Percentiles rank a stretch among this genome's conserved stretches.
Conservation (phyloP, 805 yeast genomes). For the Kodamaea neixiangensis region DNA sequence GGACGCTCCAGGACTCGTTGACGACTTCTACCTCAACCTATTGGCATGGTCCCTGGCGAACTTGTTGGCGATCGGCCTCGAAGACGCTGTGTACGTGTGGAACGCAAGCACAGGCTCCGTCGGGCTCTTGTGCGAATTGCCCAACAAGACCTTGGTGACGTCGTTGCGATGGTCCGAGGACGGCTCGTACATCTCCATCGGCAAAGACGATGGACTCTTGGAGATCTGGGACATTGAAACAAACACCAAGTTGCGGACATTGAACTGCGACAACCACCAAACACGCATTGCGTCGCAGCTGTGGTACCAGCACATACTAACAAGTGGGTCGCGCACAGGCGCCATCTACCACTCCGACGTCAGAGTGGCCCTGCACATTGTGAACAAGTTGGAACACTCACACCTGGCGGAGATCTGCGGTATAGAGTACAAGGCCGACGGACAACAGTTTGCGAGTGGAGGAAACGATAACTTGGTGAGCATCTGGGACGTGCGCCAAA, state of each 20-base stretch:
- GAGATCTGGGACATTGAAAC: constrained; percentile 95
- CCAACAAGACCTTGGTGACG: constrained; percentile 52
- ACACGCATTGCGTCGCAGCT: constrained; percentile 80
- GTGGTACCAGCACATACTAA: constrained; percentile 80
- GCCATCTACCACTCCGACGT: constrained; percentile 88
- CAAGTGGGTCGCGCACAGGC: constrained; percentile 89
- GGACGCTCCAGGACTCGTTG: constrained; percentile 93
- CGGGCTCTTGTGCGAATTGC: constrained; percentile 58
- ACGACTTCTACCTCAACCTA: constrained; percentile 87
- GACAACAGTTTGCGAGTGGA: constrained; percentile 83
- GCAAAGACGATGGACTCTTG: constrained; percentile 76
- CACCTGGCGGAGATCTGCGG: constrained; percentile 95
- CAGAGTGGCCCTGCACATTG: constrained; percentile 75
- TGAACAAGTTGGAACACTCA: constrained; percentile 47
- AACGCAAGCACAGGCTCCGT: constrained; percentile 84
- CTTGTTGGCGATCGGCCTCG: constrained; percentile 85
- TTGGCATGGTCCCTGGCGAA: constrained; percentile 86
- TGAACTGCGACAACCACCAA: constrained; percentile 61
- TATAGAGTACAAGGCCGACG: constrained; percentile 80
- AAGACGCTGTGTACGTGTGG: constrained; percentile 85
- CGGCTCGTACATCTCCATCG: constrained; percentile 82
- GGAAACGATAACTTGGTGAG: constrained; percentile 93
- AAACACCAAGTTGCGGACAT: constrained; percentile 70
- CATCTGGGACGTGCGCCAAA: constrained; percentile 82
- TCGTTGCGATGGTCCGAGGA: constrained; percentile 91